phyloP scores from a whole-genome alignment of 495 filamentous ascomycete species.

The Choiromyces venosus region DNA sequence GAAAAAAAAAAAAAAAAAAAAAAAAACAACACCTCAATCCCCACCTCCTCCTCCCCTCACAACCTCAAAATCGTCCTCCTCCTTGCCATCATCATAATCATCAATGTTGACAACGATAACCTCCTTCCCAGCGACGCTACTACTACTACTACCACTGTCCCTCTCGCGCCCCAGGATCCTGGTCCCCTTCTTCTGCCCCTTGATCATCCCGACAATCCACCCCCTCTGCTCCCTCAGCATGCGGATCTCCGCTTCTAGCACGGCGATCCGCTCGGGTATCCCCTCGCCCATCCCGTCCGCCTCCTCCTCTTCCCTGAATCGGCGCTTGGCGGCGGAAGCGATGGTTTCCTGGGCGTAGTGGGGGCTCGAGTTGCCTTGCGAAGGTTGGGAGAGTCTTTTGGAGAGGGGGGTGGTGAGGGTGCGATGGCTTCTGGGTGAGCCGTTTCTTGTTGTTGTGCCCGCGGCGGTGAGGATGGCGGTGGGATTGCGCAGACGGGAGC shows the following conservation, averaged over 20 bases:
- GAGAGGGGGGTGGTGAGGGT: not conserved
- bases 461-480: not conserved
- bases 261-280: conserved; percentile 8
- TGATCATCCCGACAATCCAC: conserved; percentile 18
- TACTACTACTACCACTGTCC: not conserved
- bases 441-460: too few relatives aligned
- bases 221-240: conserved; percentile 16
- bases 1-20: too few relatives aligned
- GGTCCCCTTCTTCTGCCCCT: not conserved
- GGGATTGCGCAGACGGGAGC: not conserved
- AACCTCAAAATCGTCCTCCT: not conserved
- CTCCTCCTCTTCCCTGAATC: not conserved
- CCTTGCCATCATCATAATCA: not conserved
- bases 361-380: not conserved
- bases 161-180: not conserved
- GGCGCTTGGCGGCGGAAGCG: not conserved
- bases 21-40: not conserved
- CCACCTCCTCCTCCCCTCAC: not conserved
- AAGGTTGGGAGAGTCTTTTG: not conserved
- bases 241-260: conserved; percentile 21
- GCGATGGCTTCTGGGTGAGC: too few relatives aligned
- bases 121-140: not conserved
- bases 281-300: not conserved
- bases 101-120: not conserved
- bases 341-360: not conserved